Base-by-base conservation (phyloP, 2,329 filamentous ascomycete species). In the Phaeoacremonium minimum region DNA sequence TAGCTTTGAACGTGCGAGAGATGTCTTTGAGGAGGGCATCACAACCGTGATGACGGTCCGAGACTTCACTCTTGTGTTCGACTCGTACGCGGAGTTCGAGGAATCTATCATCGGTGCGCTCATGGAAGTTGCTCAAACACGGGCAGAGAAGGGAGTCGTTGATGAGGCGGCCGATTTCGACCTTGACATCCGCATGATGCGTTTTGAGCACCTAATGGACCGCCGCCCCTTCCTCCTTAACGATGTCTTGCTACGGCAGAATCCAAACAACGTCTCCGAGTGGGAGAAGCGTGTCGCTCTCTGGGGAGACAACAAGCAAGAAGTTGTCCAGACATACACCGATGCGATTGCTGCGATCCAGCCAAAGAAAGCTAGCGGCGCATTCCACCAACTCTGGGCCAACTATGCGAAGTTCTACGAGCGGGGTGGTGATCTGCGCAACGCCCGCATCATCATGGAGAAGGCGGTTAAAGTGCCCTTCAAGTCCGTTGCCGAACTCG, bases 391-490 rank as follows among this genome's bases (percentile, higher is more conserved):
- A 50, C 75, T 98, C 14, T 98, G 94, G 93, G 76, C 87, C 35
- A 95, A 91, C 53, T 98, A 97, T 57, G 93, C 91, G 45, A 96
- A 94, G 54, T 91, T 98, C 57, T 98, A 98, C 63, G 93, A 98
- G 60, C 76, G 79, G 19, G 88, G 86, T 3, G 86, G 85, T 5
- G 90, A 97, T 57, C 56, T 97, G 28, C 75, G 80, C 36, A 95
- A 83, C 46, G 90, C 93, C 26, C 78, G 93, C 19, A 75, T 95
- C 43, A 97, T 98, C 52, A 86, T 97, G 77, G 91, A 97, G 59
- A 98, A 97, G 64, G 91, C 91, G 12, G 87, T 95, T 55, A 97
- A 96, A 56, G 93, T 98, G 2, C 90, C 91, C 0, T 98, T 94
- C 72, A 97, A 95, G 56, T 94, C 90, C 1, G 91, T 98, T n/a